Evolutionary conservation across 192 early-diverging fungal species (phyloP), one percentile per base, ranked within the genome.

Genomic region (Coemansia sp.): DNA sequence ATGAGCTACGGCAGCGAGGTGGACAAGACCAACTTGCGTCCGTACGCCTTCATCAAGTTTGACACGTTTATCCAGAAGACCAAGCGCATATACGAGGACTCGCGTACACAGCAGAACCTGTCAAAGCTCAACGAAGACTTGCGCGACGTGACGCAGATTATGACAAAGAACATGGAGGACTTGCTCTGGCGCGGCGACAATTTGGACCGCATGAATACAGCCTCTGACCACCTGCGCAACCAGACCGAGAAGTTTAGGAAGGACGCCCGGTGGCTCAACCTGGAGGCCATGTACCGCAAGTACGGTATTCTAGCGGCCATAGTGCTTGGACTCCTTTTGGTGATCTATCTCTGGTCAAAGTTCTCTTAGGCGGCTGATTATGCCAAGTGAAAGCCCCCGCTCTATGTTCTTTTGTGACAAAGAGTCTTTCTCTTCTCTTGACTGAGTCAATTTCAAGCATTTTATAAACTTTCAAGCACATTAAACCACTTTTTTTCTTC

Each of bases 1-100:
- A 87, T 89, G 83, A 91, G 91, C 74, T 96, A 97, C 71, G 97
- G 97, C 61, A 87, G 87, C 64, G 94, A 99, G 67, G 89, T 95
- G 4, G 89, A 91, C 38, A 88, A 90, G 32, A 80, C 80, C 24
- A 94, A 87, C 44, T 87, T 96, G 38, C 83, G 97, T 53, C 95
- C 97, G 15, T 99, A 97, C 74, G 97, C 97, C 13, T 97, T 99
- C 84, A 93, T 97, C 58, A 94, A 94, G 72, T 99, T 99, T 74
- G 96, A 97, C 83, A 96, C 93, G 4, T 99, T 95, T 75, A 99
- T 99, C 76, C 97, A 99, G 83, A 97, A 99, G 72, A 94, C 93
- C 49, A 97, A 97, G 84, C 90, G 92, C 65, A 88, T 95, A 62
- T 99, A 96, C 83, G 93, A 97, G 76, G 95, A 99, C 79, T 91